phyloP scores from a whole-genome alignment of 2,329 filamentous ascomycete genomes.

The Pseudofabraea citricarpa region DNA sequence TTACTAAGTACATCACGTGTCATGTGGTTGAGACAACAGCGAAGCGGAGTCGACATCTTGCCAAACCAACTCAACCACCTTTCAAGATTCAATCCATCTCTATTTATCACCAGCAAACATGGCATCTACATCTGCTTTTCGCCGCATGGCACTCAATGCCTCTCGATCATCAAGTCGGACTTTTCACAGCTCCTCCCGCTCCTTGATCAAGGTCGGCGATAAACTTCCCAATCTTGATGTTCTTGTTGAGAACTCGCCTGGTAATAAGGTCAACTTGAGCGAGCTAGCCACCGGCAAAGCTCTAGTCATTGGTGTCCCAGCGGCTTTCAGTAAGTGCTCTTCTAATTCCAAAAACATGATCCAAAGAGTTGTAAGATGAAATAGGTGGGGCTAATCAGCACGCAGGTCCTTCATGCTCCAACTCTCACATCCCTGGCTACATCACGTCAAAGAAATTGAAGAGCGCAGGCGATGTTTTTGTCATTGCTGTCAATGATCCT shows the following conservation, averaged over 20 bases:
- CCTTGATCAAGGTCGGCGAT: slow-evolving; percentile 73
- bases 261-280: slow-evolving; percentile 83
- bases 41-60: background rate
- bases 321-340: slow-evolving; percentile 58
- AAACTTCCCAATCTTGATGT: slow-evolving; percentile 71
- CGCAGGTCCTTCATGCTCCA: slow-evolving; percentile 56
- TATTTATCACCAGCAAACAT: slow-evolving; percentile 9
- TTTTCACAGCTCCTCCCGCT: slow-evolving; percentile 62
- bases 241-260: slow-evolving; percentile 79
- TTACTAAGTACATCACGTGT: too few species aligned
- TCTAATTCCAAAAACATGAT: background rate
- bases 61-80: background rate
- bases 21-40: too few species aligned
- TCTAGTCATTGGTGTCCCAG: slow-evolving; percentile 80
- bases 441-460: slow-evolving; percentile 75
- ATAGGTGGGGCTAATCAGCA: too few species aligned
- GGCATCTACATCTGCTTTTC: slow-evolving; percentile 18
- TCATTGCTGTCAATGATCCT: slow-evolving; percentile 88
- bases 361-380: too few species aligned
- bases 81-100: background rate
- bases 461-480: slow-evolving; percentile 78
- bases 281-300: slow-evolving; percentile 70
- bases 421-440: slow-evolving; percentile 78
- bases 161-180: slow-evolving; percentile 11
- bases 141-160: slow-evolving; percentile 13